Conservation (phyloP, 495 filamentous ascomycete species). For the Bathelium albidoporum region DNA sequence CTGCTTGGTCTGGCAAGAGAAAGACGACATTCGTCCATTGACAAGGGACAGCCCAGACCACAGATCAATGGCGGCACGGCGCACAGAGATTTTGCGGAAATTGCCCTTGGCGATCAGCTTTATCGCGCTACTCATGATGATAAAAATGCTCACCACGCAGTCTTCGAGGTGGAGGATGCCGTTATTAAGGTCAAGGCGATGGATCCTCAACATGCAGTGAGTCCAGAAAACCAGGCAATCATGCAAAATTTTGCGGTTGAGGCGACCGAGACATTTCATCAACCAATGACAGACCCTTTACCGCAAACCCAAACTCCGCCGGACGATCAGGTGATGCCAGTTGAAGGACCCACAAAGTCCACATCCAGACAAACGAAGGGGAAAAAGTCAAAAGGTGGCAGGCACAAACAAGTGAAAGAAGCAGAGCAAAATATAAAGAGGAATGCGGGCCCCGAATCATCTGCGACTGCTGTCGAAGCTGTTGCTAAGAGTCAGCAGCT, state of each 20-base stretch:
- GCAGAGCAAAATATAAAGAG: not conserved
- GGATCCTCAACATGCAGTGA: not conserved
- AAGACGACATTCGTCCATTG: not conserved
- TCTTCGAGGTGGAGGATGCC: not conserved
- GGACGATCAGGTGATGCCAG: constrained; percentile 5
- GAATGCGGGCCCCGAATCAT: not conserved
- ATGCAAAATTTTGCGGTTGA: not conserved
- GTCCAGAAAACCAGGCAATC: not conserved
- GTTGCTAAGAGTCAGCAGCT: constrained; percentile 12
- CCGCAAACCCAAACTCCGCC: constrained; percentile 24
- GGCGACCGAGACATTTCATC: not conserved
- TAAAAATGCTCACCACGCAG: not conserved
- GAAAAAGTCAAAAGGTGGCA: not conserved
- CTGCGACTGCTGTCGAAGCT: not conserved
- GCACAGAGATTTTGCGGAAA: not conserved
- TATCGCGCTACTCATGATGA: not conserved
- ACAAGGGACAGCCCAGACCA: not conserved
- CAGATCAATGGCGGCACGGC: not conserved
- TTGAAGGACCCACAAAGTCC: not conserved
- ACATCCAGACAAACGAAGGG: not conserved
- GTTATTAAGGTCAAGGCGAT: not conserved
- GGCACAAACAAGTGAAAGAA: not conserved
- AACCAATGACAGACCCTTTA: not conserved
- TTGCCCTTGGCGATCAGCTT: not conserved
- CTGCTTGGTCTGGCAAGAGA: not conserved